A percentile compares a stretch with the other conserved stretches of the same genome.
These are phyloP conservation scores for Yamadazyma insecticola DNA, from an alignment of 805 yeast species.

Conservation along the genomic window DNA sequence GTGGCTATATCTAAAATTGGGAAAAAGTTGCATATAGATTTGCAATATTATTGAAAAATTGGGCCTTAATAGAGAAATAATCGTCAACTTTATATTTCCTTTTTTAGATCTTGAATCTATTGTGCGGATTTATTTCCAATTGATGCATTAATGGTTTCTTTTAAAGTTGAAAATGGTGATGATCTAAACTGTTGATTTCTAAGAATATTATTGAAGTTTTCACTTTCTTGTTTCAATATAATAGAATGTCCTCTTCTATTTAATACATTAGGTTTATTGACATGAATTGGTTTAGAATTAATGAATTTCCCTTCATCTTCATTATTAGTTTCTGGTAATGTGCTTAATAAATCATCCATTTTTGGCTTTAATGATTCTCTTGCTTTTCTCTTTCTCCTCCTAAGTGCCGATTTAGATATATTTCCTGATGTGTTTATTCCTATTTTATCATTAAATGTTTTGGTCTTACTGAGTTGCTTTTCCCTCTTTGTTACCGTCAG, in stretches of 20 bases:
- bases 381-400: conserved; percentile 58
- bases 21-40: no score
- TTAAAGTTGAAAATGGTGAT: conserved; percentile 63
- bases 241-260: conserved; percentile 35
- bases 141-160: no score
- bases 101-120: no score
- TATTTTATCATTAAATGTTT: conserved; percentile 28
- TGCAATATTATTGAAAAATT: no score
- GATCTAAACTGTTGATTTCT: conserved; percentile 50
- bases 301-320: conserved; percentile 13
- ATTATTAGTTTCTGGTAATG: conserved; percentile 35
- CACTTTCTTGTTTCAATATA: conserved; percentile 54
- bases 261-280: conserved; percentile 50
- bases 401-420: conserved; percentile 60
- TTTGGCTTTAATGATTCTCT: conserved; percentile 64
- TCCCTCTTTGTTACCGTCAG: conserved; percentile 51
- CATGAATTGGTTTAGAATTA: conserved; percentile 10
- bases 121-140: no score
- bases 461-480: conserved; percentile 39
- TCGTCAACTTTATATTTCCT: no score
- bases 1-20: no score
- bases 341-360: conserved; percentile 57
- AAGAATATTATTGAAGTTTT: conserved; percentile 55
- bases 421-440: conserved; percentile 38
- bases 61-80: background rate